Evolutionary conservation across 371 early-diverging fungal species (phyloP), one percentile per base, ranked within the genome.

Genomic region (Circinella umbellata): DNA sequence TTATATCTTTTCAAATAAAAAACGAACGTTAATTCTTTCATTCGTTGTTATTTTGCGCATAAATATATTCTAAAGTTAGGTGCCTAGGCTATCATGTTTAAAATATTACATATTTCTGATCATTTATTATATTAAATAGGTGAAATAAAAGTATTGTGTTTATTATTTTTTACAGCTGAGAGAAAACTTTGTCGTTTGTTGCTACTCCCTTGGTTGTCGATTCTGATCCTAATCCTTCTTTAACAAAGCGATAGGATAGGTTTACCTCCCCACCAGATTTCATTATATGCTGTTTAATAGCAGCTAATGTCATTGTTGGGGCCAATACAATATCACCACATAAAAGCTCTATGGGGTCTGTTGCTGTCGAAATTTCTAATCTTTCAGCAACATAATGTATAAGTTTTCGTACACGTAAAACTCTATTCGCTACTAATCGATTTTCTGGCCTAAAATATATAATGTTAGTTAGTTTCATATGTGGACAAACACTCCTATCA

Each of bases 341-440:
- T 57, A 86, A 65, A 49, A 97, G 80, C 70, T 94, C 93, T 20
- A 96, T 67, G 68, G 77, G 37, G 63, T 78, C 68, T 69, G 74
- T 49, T 18, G 51, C 35, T 17, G 69, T 9, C n/a, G 67, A 14
- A 20, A 91, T 61, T 2, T 77, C 79, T 18, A 94, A 75, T 72
- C 92, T 93, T 17, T 96, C 96, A 3, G 88, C 91, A 7, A 96
- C 87, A 73, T 96, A 95, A 17, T 87, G 83, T 3, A 91, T 65
- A 46, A 98, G 82, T 73, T 97, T 97, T 36, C 93, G 86, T 4
- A 94, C 86, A n/a, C 97, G 84, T 54, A 98, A 76, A 84, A 96
- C 91, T 46, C 96, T 82, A 68, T 95, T 95, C 5, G 97, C 96
- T 15, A 90, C 85, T 48, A 98, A 78, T 11, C 95, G 88, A 60